Evolutionary conservation across 176 grass and related monocot species (phyloP).

Genomic region (Themeda triandra): DNA sequence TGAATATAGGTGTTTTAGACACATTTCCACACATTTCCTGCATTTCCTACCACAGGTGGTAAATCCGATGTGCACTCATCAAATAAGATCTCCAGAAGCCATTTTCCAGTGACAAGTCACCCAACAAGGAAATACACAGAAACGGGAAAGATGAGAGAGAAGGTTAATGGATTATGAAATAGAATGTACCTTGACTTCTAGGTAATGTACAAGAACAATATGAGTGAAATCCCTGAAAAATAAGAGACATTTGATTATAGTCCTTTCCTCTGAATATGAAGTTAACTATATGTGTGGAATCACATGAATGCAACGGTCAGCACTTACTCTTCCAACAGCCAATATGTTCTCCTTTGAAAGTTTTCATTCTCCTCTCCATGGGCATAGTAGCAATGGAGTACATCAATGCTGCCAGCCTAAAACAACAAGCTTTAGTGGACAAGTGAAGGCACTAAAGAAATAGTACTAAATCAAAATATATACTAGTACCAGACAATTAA

Average conservation of each 20-base stretch:
- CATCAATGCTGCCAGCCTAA: constrained; percentile 90
- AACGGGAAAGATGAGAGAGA: neutral
- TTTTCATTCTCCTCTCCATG: constrained; percentile 86
- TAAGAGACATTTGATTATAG: constrained; percentile 20
- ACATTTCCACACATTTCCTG: no score
- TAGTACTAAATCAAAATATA: neutral
- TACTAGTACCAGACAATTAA: neutral
- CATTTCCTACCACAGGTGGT: neutral
- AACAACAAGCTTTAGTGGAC: constrained; percentile 24
- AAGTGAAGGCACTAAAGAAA: constrained; percentile 24
- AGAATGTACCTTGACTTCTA: constrained; percentile 71
- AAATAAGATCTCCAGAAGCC: neutral
- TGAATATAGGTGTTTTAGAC: neutral
- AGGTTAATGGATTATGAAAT: neutral
- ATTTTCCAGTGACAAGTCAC: neutral
- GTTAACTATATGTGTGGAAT: constrained; percentile 9
- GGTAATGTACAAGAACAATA: constrained; percentile 95
- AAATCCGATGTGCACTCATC: neutral
- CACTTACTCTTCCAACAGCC: constrained; percentile 92
- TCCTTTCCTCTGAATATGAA: neutral
- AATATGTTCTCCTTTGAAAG: constrained; percentile 93
- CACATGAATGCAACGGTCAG: neutral
- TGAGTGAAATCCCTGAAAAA: constrained; percentile 86
- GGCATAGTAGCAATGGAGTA: constrained; percentile 96
- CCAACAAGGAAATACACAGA: neutral